Evolutionary conservation across 192 early-diverging fungal genomes (phyloP), one percentile per base, ranked within the genome.

Genomic region (Gryganskiella cystojenkinii): DNA sequence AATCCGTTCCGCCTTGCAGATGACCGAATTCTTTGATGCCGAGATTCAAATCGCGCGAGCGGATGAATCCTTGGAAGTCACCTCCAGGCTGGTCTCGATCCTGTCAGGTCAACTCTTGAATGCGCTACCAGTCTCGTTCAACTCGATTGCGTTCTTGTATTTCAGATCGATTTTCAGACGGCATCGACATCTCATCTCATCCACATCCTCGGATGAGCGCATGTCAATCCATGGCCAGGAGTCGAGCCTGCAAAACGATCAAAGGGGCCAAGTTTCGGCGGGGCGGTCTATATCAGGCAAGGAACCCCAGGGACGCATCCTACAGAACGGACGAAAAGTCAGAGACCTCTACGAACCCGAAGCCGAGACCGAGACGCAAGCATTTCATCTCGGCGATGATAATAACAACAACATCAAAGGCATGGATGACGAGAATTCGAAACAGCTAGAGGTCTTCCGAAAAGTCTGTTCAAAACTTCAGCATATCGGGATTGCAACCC

Each of bases 401-500:
- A n/a, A n/a, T n/a, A n/a, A n/a, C n/a, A n/a, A n/a, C n/a, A n/a
- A n/a, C n/a, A n/a, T n/a, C n/a, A n/a, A n/a, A n/a, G n/a, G n/a
- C n/a, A n/a, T n/a, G n/a, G n/a, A n/a, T n/a, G n/a, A n/a, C n/a
- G n/a, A n/a, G n/a, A n/a, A 42, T 4, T 59, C 40, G 8, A n/a
- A 54, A n/a, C 1, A 42, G 5, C 37, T 40, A 13, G 13, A 40
- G 13, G 13, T 5, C 7, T 40, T 40, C 13, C 37, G 37, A 13
- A 5, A 40, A 40, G 13, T 78, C 0, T 78, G 74, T 43, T 54
- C 56, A 6, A 47, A 57, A n/a, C 45, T 78, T 30, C 65, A 78
- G 19, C 65, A 78, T n/a, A 64, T 69, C 20, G 74, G 66, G 8
- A 68, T 78, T 37, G 67, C 55, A 3, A 34, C 61, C 15, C 59